Percentiles rank a stretch among this genome's conserved stretches.
Evolutionary conservation across 495 filamentous ascomycete species (phyloP).

Genomic region (Aspergillus nanangensis): DNA sequence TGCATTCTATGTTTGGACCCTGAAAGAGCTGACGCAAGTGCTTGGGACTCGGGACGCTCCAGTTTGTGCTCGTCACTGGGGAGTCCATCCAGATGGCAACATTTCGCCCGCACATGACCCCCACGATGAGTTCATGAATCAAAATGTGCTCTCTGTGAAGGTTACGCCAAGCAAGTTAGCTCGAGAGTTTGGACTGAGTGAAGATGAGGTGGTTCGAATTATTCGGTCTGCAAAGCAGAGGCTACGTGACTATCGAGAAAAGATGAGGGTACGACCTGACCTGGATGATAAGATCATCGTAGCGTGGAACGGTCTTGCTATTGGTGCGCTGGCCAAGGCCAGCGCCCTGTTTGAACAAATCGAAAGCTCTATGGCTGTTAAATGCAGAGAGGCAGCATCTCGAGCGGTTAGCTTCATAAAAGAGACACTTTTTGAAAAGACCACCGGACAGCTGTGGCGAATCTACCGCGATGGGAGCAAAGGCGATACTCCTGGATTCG

Average conservation of each 20-base stretch:
- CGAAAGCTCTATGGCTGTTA: constrained; percentile 50
- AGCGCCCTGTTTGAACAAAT: constrained; percentile 60
- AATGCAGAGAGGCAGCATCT: constrained; percentile 60
- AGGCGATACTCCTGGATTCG: constrained; percentile 73
- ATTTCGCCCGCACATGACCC: constrained; percentile 79
- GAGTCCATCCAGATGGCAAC: constrained; percentile 84
- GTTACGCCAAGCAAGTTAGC: constrained; percentile 63
- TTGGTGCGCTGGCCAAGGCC: constrained; percentile 73
- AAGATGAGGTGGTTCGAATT: constrained; percentile 67
- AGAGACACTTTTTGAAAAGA: constrained; percentile 67
- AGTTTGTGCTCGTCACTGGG: constrained; percentile 80
- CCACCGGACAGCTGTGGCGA: constrained; percentile 60
- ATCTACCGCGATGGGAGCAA: constrained; percentile 68
- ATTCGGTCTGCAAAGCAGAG: constrained; percentile 65
- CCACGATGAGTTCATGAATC: constrained; percentile 89
- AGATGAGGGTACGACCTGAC: constrained; percentile 70
- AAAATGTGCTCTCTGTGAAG: constrained; percentile 56
- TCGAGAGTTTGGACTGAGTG: constrained; percentile 70
- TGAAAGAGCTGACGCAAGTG: constrained; percentile 78
- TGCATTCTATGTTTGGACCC: constrained; percentile 93
- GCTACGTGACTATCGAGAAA: constrained; percentile 68
- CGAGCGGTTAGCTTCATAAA: constrained; percentile 74
- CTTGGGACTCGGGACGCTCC: constrained; percentile 65
- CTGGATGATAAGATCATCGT: constrained; percentile 90
- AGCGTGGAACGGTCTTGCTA: constrained; percentile 85